Evolutionary conservation across 2,329 filamentous ascomycete species (phyloP).

Genomic region (Stenocarpella maydis): DNA sequence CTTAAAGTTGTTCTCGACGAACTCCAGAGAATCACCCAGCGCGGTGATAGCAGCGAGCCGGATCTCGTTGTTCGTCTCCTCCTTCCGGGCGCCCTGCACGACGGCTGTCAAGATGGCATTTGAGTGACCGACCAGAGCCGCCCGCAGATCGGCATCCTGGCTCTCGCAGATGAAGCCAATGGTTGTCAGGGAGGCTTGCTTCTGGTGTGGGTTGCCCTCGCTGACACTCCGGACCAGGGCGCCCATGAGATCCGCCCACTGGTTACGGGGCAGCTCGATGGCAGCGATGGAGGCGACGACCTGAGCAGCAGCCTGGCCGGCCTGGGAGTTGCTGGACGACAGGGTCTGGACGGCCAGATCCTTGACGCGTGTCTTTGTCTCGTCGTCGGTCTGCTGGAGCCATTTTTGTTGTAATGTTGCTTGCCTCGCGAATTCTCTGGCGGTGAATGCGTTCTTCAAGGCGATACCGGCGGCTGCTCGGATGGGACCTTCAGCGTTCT

Average conservation of each 20-base stretch:
- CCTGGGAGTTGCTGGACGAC: constrained; percentile 78
- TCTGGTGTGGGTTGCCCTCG: constrained; percentile 84
- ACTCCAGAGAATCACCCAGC: constrained; percentile 95
- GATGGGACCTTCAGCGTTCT: constrained; percentile 81
- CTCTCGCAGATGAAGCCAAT: constrained; percentile 99
- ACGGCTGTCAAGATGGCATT: constrained; percentile 98
- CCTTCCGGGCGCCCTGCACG: constrained; percentile 95
- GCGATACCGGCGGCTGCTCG: constrained; percentile 95
- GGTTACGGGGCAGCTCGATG: constrained; percentile 90
- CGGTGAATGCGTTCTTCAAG: constrained; percentile 97
- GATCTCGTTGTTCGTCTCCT: constrained; percentile 91
- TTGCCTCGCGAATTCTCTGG: constrained; percentile 86
- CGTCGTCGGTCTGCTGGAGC: constrained; percentile 81
- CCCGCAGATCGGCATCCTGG: constrained; percentile 85
- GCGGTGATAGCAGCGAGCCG: constrained; percentile 92
- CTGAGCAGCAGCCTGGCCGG: constrained; percentile 89
- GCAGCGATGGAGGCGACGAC: constrained; percentile 94
- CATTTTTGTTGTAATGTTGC: constrained; percentile 94
- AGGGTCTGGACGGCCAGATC: constrained; percentile 89
- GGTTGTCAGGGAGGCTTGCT: constrained; percentile 93
- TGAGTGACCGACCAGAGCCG: constrained; percentile 83
- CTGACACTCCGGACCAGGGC: constrained; percentile 92
- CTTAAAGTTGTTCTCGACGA: constrained; percentile 98
- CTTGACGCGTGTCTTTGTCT: constrained; percentile 89
- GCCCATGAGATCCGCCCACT: constrained; percentile 93